phyloP scores from a whole-genome alignment of 768 basidiomycete genomes.

The Boletus huronensis region DNA sequence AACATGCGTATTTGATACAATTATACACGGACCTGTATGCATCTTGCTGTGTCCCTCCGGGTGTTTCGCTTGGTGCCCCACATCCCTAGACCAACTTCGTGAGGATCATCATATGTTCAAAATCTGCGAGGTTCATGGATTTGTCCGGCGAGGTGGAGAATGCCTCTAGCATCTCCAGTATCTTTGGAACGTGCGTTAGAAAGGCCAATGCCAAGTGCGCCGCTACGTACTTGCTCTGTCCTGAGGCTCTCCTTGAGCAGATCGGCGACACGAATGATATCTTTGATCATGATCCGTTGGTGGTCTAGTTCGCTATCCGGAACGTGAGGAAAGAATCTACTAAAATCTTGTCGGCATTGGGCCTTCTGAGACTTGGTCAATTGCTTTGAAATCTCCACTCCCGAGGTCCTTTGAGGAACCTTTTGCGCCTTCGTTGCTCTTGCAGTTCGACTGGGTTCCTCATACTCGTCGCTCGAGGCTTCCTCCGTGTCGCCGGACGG shows the following conservation, averaged over 20 bases:
- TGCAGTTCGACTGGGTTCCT: conserved; percentile 11
- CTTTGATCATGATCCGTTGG: conserved; percentile 62
- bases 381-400: conserved; percentile 5
- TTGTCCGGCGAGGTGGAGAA: conserved; percentile 72
- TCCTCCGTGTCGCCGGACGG: conserved; percentile 25
- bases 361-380: conserved; percentile 52
- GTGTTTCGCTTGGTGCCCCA: neutral
- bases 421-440: conserved; percentile 10
- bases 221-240: conserved; percentile 61
- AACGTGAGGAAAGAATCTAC: conserved; percentile 68
- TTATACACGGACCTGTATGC: conserved; percentile 4
- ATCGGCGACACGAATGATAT: conserved; percentile 58
- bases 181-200: conserved; percentile 41
- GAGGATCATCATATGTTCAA: conserved; percentile 69
- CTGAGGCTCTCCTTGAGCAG: conserved; percentile 70
- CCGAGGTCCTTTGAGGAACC: neutral
- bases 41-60: neutral
- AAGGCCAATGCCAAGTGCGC: neutral
- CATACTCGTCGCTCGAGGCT: conserved; percentile 31
- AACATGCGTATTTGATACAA: neutral
- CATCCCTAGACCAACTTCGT: conserved; percentile 36
- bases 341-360: conserved; percentile 56
- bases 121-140: conserved; percentile 64
- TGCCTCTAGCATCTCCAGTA: conserved; percentile 74
- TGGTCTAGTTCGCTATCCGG: conserved; percentile 42